A percentile compares a stretch with the other conserved stretches of the same genome.
Evolutionary conservation across 2,329 filamentous ascomycete species (phyloP).

Genomic region (Aspergillus sp.): DNA sequence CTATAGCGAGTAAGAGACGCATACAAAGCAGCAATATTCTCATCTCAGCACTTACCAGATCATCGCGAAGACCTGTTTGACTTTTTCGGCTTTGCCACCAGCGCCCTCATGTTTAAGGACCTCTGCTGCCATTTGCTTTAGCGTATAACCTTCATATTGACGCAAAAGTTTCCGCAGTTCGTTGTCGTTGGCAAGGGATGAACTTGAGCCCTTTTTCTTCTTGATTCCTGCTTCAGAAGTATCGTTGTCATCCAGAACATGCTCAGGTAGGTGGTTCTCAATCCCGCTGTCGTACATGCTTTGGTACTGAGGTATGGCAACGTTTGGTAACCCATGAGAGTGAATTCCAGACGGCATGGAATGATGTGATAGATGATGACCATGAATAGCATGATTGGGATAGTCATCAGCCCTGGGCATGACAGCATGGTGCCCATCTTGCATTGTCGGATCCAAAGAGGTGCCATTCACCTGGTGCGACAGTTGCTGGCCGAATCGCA

Average conservation of each 20-base stretch:
- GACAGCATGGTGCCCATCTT: conserved; percentile 36
- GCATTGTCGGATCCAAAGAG: conserved; percentile 38
- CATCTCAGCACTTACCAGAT: conserved; percentile 44
- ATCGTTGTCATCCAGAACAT: conserved; percentile 42
- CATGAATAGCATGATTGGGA: conserved; percentile 33
- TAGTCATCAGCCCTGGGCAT: conserved; percentile 42
- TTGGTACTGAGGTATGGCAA: conserved; percentile 39
- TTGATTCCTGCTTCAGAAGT: conserved; percentile 44
- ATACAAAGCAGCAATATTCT: neutral
- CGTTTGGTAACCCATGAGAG: conserved; percentile 30
- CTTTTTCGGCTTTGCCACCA: conserved; percentile 52
- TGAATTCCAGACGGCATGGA: conserved; percentile 37
- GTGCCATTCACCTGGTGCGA: conserved; percentile 38
- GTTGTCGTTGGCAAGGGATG: conserved; percentile 50
- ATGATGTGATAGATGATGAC: conserved; percentile 37
- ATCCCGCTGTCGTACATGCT: conserved; percentile 43
- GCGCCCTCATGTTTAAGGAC: conserved; percentile 51
- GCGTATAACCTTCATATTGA: conserved; percentile 46
- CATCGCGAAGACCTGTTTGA: conserved; percentile 55
- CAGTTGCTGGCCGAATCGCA: conserved; percentile 45
- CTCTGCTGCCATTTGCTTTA: conserved; percentile 50
- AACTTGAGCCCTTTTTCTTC: conserved; percentile 49
- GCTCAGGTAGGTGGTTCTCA: conserved; percentile 44
- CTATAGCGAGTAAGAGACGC: conserved; percentile 27
- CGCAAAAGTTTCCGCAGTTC: conserved; percentile 48